A percentile compares a stretch with the other conserved stretches of the same genome.
Conservation (phyloP, 2,329 filamentous ascomycete genomes). For the Dothidotthia symphoricarpi region DNA sequence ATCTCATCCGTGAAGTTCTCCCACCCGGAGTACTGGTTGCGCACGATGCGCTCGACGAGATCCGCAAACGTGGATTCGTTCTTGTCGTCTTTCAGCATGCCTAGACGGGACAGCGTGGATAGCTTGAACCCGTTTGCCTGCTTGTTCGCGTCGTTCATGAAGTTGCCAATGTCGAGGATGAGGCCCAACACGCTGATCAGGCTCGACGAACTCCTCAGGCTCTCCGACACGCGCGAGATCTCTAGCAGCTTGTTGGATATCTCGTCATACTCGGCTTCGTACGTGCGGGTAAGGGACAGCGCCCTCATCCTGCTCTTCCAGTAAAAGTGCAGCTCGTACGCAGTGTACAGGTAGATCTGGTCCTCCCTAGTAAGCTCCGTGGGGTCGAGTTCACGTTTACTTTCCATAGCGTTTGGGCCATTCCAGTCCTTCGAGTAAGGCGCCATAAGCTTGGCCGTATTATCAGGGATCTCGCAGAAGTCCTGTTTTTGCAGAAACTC, state of each 20-base stretch:
- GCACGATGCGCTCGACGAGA: slow-evolving; percentile 91
- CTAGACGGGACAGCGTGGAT: slow-evolving; percentile 84
- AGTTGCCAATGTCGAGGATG: slow-evolving; percentile 97
- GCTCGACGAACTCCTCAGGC: slow-evolving; percentile 83
- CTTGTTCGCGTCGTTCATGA: slow-evolving; percentile 99
- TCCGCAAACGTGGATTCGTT: slow-evolving; percentile 96
- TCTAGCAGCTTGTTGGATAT: slow-evolving; percentile 81
- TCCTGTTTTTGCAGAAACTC: slow-evolving; percentile 94
- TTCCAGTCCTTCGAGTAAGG: slow-evolving; percentile 98
- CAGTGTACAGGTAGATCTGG: slow-evolving; percentile 90
- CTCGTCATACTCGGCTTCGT: slow-evolving; percentile 87
- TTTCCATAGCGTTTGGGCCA: slow-evolving; percentile 74
- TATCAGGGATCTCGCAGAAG: slow-evolving; percentile 88
- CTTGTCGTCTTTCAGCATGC: slow-evolving; percentile 99
- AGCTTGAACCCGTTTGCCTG: slow-evolving; percentile 98
- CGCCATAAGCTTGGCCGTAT: slow-evolving; percentile 84
- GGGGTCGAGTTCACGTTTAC: slow-evolving; percentile 81
- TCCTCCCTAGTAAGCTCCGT: slow-evolving; percentile 87
- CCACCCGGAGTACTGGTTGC: slow-evolving; percentile 95
- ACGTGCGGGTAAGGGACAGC: slow-evolving; percentile 77
- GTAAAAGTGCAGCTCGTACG: slow-evolving; percentile 93
- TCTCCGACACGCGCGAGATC: slow-evolving; percentile 84
- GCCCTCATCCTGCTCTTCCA: slow-evolving; percentile 98
- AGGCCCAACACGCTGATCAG: slow-evolving; percentile 94
- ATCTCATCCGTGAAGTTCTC: slow-evolving; percentile 87